phyloP scores from a whole-genome alignment of 805 yeast genomes.

The Metschnikowia orientalis region DNA sequence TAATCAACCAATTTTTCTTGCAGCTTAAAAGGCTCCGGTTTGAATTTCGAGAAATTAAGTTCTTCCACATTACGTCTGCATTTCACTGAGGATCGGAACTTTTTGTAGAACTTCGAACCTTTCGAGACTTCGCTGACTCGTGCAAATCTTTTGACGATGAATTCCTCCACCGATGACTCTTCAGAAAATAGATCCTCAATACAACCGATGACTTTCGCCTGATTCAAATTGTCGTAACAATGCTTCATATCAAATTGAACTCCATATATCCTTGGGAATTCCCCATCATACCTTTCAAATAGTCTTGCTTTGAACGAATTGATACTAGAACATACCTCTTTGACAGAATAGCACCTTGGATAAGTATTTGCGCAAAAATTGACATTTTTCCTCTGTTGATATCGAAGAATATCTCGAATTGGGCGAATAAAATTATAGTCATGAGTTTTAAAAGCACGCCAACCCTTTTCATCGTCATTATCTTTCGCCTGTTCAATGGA shows the following conservation, averaged over 20 bases:
- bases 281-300: slow-evolving; percentile 5
- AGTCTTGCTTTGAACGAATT: slow-evolving; percentile 30
- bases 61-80: slow-evolving; percentile 2
- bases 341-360: slow-evolving; percentile 38
- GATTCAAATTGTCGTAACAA: slow-evolving; percentile 73
- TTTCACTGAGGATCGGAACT: slow-evolving; percentile 1
- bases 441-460: slow-evolving; percentile 28
- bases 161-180: slow-evolving; percentile 12
- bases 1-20: slow-evolving; percentile 24
- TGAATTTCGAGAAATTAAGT: slow-evolving; percentile 1
- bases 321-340: slow-evolving; percentile 42
- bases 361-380: slow-evolving; percentile 9
- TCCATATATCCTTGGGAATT: slow-evolving; percentile 40
- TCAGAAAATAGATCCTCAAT: slow-evolving; percentile 23
- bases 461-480: not conserved
- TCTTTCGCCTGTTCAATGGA: slow-evolving; percentile 1
- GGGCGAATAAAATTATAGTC: slow-evolving; percentile 41
- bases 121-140: not conserved
- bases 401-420: slow-evolving; percentile 24
- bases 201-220: slow-evolving; percentile 33
- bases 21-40: not conserved
- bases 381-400: slow-evolving; percentile 13
- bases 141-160: slow-evolving; percentile 9
- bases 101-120: not conserved
- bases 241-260: slow-evolving; percentile 72